A percentile compares a stretch with the other conserved stretches of the same genome.
Evolutionary conservation across 2,329 filamentous ascomycete genomes (phyloP).

Genomic region (Aspergillus chevalieri): DNA sequence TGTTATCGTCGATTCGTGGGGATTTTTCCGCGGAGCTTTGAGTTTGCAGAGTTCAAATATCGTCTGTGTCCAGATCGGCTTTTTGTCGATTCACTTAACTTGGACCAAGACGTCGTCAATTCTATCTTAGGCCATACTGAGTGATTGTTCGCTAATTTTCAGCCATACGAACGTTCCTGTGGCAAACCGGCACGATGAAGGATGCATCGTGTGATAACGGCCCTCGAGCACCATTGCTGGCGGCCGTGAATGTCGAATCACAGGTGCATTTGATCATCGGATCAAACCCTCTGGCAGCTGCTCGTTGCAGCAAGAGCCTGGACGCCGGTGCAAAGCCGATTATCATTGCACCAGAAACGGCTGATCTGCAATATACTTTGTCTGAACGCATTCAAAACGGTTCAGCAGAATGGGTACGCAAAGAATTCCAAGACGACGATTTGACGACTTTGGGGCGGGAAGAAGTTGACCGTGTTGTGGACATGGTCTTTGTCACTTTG

Average conservation of each 20-base stretch:
- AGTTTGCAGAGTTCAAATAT: constrained; percentile 6
- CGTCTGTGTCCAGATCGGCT: constrained; percentile 8
- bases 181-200: constrained; percentile 24
- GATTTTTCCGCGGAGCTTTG: constrained; percentile 16
- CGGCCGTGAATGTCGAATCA: constrained; percentile 34
- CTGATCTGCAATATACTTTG: constrained; percentile 55
- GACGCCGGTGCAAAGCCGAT: constrained; percentile 76
- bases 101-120: background rate
- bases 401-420: constrained; percentile 35
- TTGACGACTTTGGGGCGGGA: constrained; percentile 70
- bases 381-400: constrained; percentile 39
- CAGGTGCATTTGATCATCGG: constrained; percentile 77
- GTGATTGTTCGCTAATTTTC: background rate
- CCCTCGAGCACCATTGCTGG: constrained; percentile 28
- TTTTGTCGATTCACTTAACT: background rate
- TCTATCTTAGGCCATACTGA: background rate
- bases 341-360: constrained; percentile 64
- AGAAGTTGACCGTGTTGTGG: constrained; percentile 71
- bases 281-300: constrained; percentile 77
- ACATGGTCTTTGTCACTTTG: constrained; percentile 83
- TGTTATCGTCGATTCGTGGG: constrained; percentile 14
- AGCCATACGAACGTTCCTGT: background rate
- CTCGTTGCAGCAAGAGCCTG: constrained; percentile 72
- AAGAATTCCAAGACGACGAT: constrained; percentile 63
- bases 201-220: constrained; percentile 19